These are phyloP conservation scores for Zizania palustris DNA, from an alignment of 202 grass and related monocot species.

Conservation along the genomic window DNA sequence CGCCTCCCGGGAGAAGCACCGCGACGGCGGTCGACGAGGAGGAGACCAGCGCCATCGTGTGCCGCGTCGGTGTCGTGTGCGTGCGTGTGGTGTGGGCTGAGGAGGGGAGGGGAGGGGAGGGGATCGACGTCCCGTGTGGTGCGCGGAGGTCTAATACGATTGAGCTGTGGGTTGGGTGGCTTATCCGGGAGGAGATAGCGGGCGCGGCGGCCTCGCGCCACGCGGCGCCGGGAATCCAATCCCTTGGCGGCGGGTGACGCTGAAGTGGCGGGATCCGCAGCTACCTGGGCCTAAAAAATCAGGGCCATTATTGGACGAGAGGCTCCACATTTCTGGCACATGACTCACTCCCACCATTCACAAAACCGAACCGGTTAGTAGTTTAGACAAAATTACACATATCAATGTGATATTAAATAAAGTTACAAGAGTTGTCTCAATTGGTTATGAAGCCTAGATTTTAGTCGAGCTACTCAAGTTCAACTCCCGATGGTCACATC, in stretches of 20 bases:
- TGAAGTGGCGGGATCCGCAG: constrained; percentile 52
- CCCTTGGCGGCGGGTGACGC: constrained; percentile 44
- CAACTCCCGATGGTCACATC: no score
- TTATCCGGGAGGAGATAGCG: constrained; percentile 69
- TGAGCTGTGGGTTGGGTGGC: no score
- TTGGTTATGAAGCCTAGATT: no score
- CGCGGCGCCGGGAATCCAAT: constrained; percentile 70
- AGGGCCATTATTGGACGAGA: constrained; percentile 22
- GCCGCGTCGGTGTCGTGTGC: neutral
- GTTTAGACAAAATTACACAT: no score
- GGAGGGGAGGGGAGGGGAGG: no score
- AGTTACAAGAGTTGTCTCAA: no score
- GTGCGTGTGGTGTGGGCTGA: neutral
- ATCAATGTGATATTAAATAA: no score
- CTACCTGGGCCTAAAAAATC: constrained; percentile 34
- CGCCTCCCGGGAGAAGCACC: constrained; percentile 52
- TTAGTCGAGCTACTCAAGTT: no score
- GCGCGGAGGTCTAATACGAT: no score
- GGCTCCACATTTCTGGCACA: neutral
- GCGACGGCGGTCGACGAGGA: constrained; percentile 83
- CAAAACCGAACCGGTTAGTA: no score
- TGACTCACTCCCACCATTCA: no score
- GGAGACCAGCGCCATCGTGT: constrained; percentile 59
- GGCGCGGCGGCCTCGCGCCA: constrained; percentile 52
- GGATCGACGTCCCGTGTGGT: constrained; percentile 15